Conservation (phyloP, 495 filamentous ascomycete genomes). For the Lasiosphaeriaceae sp. region DNA sequence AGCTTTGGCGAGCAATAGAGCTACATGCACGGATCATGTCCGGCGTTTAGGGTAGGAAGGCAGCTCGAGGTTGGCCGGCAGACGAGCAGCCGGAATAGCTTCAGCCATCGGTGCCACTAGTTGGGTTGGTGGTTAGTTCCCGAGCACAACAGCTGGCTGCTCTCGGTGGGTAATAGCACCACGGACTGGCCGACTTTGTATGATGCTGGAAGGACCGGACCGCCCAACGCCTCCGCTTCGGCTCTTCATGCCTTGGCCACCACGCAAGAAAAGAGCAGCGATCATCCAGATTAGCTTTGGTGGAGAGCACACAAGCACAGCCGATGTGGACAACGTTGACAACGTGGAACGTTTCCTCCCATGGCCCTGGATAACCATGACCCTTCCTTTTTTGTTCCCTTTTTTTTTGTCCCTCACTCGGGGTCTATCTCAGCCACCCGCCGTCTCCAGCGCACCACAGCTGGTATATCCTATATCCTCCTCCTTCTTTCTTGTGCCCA, state of each 20-base stretch:
- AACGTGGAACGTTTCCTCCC: slow-evolving; percentile 7
- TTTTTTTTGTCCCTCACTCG: not conserved
- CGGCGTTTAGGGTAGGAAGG: no score
- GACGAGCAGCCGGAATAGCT: no score
- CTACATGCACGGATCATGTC: no score
- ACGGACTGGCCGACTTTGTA: not conserved
- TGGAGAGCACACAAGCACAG: not conserved
- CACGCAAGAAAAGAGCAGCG: not conserved
- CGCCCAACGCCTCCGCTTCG: not conserved
- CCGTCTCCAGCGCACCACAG: not conserved
- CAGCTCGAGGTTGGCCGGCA: no score
- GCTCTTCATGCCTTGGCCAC: not conserved
- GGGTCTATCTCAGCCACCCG: not conserved
- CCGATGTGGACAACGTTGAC: not conserved
- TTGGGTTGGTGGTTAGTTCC: no score
- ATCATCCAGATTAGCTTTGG: not conserved
- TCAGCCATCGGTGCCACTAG: no score
- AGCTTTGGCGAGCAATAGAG: no score
- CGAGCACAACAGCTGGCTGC: no score
- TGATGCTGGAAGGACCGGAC: not conserved
- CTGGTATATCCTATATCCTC: not conserved
- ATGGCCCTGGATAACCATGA: not conserved
- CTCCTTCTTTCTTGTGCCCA: slow-evolving; percentile 8
- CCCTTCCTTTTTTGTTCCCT: not conserved
- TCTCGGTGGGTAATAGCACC: no score